Conservation (phyloP, 2,329 filamentous ascomycete species). For the Penicillium sp. region DNA sequence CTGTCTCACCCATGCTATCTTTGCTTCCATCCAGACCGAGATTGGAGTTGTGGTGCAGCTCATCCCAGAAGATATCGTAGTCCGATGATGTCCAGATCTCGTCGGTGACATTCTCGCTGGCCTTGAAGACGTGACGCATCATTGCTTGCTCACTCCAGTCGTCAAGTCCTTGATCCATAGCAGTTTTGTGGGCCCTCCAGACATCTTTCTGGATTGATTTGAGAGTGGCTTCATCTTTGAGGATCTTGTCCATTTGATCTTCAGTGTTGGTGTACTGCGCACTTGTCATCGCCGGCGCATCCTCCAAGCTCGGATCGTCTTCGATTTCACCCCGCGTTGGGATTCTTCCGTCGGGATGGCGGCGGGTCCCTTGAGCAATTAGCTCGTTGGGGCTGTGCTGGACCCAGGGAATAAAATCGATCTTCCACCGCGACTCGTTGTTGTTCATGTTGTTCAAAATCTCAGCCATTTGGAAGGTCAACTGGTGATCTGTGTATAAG, state of each 20-base stretch:
- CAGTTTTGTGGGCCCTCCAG: constrained; percentile 22
- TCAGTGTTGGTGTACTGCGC: constrained; percentile 15
- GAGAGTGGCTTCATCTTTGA: constrained; percentile 18
- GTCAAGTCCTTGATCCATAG: constrained; percentile 26
- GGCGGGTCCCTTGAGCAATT: constrained; percentile 18
- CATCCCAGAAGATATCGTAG: constrained; percentile 38
- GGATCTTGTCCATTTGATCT: constrained; percentile 18
- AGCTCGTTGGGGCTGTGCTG: constrained; percentile 32
- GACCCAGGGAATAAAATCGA: constrained; percentile 32
- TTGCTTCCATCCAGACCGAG: constrained; percentile 31
- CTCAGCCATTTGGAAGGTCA: constrained; percentile 26
- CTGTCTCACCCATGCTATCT: constrained; percentile 26
- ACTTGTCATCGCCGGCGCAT: constrained; percentile 15
- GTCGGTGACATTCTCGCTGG: constrained; percentile 42
- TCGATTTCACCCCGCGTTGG: constrained; percentile 26
- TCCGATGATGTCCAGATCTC: constrained; percentile 33
- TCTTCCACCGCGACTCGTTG: constrained; percentile 19
- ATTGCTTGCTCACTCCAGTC: constrained; percentile 29
- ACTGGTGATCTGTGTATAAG: constrained; percentile 24
- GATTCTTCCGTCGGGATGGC: constrained; percentile 26
- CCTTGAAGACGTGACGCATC: constrained; percentile 36
- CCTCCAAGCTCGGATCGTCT: constrained; percentile 13
- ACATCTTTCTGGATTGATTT: constrained; percentile 24
- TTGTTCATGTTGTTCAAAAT: constrained; percentile 27
- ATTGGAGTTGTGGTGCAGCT: constrained; percentile 37